Base-by-base conservation (phyloP, 2,329 filamentous ascomycete genomes). In the Fusarium globosum region DNA sequence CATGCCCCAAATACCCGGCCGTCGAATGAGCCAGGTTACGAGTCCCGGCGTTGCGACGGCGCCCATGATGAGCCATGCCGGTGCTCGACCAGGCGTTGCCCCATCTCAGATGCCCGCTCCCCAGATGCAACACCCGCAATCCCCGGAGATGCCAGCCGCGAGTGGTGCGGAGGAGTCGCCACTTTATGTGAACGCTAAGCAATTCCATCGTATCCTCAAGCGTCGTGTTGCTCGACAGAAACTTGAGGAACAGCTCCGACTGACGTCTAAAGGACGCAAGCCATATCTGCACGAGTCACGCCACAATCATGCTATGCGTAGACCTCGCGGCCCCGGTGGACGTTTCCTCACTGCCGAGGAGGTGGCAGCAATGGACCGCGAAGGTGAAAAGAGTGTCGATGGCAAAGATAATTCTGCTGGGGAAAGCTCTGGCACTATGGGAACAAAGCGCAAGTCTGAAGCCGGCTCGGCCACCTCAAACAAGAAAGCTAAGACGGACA, bases 231-330 rank as follows among this genome's bases (percentile, higher is more conserved):
- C 96, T 12, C 90, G 96, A 39, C 96, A 98, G 82, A 94, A 94
- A 81, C 87, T 99, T 21, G 96, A 99, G 82, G 96, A 99, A 82
- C 94, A 95, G 61, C 85, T 99, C 48, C 91, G 96, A 46, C 85
- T 98, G 65, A 98, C 96, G 0, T 97, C 93, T 15, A 99, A 99
- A 84, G 96, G 96, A 33, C 91, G 96, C 41, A 98, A 98, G 84
- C 96, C 96, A 7, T 99, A 99, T 79, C 88, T 99, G 38, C 96
- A 99, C 84, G 96, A 99, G 81, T 98, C 96, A 33, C 90, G 96
- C 79, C 96, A 99, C 82, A 98, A 98, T 80, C 96, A 99, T 82
- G 96, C 96, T 15, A 99, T 99, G 96, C 91, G 96, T 65, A 88
- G 96, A 78, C 96, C 96, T 35, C 91, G 96, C 80, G 96, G 96